phyloP scores from a whole-genome alignment of 2,329 filamentous ascomycete genomes.

The Lachnellula arida region DNA sequence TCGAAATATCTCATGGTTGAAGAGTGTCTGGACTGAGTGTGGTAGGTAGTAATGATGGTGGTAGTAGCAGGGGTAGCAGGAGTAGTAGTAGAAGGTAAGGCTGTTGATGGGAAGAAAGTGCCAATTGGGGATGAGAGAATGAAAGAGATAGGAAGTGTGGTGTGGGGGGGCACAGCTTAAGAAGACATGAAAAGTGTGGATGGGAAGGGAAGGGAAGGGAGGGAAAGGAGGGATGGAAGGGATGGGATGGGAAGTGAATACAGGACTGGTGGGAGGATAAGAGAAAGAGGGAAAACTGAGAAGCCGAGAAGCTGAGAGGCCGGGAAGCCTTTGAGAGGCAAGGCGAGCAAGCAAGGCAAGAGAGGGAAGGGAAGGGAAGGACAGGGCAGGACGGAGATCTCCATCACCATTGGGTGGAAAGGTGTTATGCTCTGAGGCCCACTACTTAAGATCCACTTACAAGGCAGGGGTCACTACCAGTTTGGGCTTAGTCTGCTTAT shows the following conservation, averaged over 20 bases:
- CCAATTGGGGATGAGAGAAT: too few species aligned
- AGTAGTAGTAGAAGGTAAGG: too few species aligned
- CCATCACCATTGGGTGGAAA: not conserved
- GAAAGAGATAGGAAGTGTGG: too few species aligned
- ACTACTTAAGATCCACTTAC: not conserved
- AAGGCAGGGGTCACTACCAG: too few species aligned
- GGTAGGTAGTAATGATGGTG: conserved; percentile 2
- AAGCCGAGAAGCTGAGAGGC: conserved; percentile 11
- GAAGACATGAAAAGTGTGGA: not conserved
- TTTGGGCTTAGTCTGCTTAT: too few species aligned
- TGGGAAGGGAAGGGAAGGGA: conserved; percentile 1
- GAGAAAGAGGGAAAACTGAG: not conserved
- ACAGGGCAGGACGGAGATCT: not conserved
- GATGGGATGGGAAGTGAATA: not conserved
- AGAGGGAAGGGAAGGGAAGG: conserved; percentile 1
- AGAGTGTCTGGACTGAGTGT: not conserved
- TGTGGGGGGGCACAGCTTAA: too few species aligned
- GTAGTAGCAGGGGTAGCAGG: not conserved
- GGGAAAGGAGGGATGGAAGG: too few species aligned
- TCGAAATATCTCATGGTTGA: conserved; percentile 27
- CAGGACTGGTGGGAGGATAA: conserved; percentile 3
- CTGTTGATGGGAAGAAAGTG: too few species aligned
- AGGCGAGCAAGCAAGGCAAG: not conserved
- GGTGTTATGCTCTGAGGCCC: conserved; percentile 9
- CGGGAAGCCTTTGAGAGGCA: conserved; percentile 7